These are phyloP conservation scores for Oryza glumipatula DNA, from an alignment of 176 grass and related monocot species.

Conservation along the genomic window DNA sequence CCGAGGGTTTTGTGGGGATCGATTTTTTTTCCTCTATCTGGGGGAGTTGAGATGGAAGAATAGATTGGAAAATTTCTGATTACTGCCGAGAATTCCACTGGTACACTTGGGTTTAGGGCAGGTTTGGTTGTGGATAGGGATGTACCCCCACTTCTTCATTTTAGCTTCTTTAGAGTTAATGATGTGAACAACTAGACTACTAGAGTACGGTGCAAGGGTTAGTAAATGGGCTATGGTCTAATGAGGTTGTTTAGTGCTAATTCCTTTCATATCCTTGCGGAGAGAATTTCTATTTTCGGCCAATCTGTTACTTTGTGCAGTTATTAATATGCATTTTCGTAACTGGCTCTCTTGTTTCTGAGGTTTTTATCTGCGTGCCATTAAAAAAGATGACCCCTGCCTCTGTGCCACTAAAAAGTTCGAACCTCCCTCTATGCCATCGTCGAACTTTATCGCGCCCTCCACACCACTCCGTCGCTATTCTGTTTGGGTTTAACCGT, in stretches of 20 bases:
- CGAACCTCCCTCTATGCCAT: no score
- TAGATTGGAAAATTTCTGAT: background rate
- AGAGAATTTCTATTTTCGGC: background rate
- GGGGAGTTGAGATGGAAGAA: background rate
- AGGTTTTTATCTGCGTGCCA: no score
- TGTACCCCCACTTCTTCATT: background rate
- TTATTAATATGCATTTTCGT: background rate
- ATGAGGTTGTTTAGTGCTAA: background rate
- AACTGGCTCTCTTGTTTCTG: background rate
- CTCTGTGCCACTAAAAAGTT: no score
- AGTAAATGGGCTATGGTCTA: background rate
- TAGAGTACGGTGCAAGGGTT: background rate
- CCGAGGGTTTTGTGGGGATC: background rate
- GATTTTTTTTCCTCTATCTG: background rate
- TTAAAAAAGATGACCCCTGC: no score
- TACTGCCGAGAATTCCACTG: background rate
- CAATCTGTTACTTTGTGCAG: background rate
- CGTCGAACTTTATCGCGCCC: no score
- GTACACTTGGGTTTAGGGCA: background rate
- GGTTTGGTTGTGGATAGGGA: constrained; percentile 7
- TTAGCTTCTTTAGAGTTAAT: background rate
- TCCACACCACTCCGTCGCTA: no score
- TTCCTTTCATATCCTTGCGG: background rate
- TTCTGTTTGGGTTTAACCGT: no score
- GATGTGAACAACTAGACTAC: background rate